Conservation (phyloP, 305 asterid species). For the Solanum aculeatissimum region DNA sequence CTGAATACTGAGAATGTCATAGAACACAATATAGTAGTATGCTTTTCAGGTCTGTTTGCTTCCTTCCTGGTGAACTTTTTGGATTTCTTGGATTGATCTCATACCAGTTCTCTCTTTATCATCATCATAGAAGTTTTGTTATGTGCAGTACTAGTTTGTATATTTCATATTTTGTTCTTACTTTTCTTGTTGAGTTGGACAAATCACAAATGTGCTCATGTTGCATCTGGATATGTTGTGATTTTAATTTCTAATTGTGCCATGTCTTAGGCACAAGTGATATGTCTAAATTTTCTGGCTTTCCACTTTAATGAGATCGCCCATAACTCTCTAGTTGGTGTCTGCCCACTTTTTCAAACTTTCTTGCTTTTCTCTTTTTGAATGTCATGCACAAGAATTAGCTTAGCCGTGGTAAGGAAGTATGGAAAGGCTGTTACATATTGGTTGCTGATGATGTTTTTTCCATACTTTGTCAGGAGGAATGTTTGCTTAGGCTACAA, state of each 20-base stretch:
- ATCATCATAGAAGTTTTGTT: not conserved
- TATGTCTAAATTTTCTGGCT: not conserved
- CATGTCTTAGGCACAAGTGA: not conserved
- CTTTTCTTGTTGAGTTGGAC: not conserved
- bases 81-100: not conserved
- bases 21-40: not conserved
- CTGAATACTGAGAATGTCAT: not conserved
- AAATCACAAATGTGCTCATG: not conserved
- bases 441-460: constrained; percentile 14
- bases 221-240: not conserved
- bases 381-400: not conserved
- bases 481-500: constrained; percentile 74
- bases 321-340: not conserved
- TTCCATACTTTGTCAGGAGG: constrained; percentile 53
- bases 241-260: not conserved
- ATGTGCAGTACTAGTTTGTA: not conserved
- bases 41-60: not conserved
- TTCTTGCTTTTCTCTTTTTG: not conserved
- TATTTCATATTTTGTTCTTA: not conserved
- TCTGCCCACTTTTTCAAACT: not conserved
- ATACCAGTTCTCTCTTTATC: not conserved
- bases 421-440: not conserved
- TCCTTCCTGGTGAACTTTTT: not conserved
- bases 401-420: not conserved
- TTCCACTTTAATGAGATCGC: not conserved